Evolutionary conservation across 139 green algal species (phyloP).

Genomic region (Chlamydomonas incerta): DNA sequence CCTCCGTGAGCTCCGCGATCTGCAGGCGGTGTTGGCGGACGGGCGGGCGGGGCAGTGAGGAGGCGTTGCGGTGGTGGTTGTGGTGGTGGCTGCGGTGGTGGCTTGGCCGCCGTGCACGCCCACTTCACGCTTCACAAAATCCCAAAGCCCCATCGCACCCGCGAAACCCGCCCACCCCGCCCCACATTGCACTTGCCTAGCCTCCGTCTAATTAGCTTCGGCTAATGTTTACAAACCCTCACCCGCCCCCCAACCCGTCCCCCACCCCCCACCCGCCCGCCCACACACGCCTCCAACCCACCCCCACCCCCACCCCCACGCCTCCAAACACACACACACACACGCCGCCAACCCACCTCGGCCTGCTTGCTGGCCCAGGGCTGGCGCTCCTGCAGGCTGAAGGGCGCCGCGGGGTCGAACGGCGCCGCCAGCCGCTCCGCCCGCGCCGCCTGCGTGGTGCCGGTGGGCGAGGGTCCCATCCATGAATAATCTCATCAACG

Average conservation of each 20-base stretch:
- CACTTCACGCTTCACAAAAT: no score
- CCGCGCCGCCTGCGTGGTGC: slow-evolving; percentile 14
- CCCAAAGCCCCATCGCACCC: no score
- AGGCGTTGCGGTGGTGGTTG: no score
- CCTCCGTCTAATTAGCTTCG: no score
- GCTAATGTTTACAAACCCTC: background rate
- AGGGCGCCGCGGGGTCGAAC: slow-evolving; percentile 62
- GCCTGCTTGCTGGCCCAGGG: slow-evolving; percentile 87
- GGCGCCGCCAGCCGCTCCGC: slow-evolving; percentile 12
- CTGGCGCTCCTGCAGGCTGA: slow-evolving; percentile 65
- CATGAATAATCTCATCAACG: no score
- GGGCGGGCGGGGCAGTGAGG: no score
- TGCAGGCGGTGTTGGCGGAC: background rate
- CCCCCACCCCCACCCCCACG: background rate
- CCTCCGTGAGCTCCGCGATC: slow-evolving; percentile 80
- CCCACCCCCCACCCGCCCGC: background rate
- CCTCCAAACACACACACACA: no score
- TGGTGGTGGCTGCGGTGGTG: no score
- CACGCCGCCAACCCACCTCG: slow-evolving; percentile 11
- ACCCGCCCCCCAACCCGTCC: no score
- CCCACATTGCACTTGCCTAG: no score
- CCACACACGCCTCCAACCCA: background rate
- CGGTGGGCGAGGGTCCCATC: background rate
- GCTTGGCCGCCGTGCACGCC: no score
- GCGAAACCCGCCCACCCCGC: no score